Evolutionary conservation across 441 rosid genomes (phyloP).

Genomic region (Euphorbia celastroides): DNA sequence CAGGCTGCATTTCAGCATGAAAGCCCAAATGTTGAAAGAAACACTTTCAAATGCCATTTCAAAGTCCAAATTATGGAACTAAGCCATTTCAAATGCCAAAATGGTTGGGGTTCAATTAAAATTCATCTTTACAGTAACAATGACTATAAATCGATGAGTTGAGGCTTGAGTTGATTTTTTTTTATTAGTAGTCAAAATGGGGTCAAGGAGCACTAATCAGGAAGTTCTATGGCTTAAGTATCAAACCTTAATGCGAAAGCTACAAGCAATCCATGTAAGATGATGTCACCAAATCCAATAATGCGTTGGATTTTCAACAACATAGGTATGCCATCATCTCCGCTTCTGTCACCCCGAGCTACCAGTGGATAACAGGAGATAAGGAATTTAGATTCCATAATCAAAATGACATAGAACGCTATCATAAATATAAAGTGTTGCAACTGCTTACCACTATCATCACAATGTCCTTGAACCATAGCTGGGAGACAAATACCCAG

Average conservation of each 20-base stretch:
- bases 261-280: constrained; percentile 66
- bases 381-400: not conserved
- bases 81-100: not conserved
- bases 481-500: constrained; percentile 85
- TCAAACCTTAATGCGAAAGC: constrained; percentile 60
- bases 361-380: constrained; percentile 31
- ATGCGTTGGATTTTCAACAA: constrained; percentile 69
- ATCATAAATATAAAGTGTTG: constrained; percentile 11
- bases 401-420: not conserved
- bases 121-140: not conserved
- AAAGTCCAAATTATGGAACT: not conserved
- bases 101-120: not conserved
- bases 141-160: not conserved
- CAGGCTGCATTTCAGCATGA: too few species aligned
- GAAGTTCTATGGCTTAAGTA: constrained; percentile 16
- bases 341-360: constrained; percentile 80
- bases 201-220: not conserved
- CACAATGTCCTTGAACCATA: constrained; percentile 85
- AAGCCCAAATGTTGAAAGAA: not conserved
- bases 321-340: constrained; percentile 88
- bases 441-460: constrained; percentile 80
- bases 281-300: constrained; percentile 82
- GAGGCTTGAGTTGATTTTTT: not conserved
- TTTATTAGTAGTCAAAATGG: not conserved
- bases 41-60: not conserved